Base-by-base conservation (phyloP, 2,329 filamentous ascomycete species). In the Ceratocystiopsis brevicomis region DNA sequence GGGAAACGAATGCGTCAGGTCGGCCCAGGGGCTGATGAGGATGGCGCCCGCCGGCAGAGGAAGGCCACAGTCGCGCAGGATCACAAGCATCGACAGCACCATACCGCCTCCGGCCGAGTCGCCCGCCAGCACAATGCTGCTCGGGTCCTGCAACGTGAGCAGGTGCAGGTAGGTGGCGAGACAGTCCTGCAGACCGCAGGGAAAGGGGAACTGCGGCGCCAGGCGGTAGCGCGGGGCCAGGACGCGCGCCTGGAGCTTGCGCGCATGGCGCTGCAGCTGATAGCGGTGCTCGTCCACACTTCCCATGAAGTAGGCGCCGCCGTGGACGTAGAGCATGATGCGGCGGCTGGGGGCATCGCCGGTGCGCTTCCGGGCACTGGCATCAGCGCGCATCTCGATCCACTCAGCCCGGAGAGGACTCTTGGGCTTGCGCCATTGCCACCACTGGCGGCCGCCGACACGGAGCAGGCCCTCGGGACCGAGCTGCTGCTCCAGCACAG, bases 231-330 rank as follows among this genome's bases (percentile, higher is more conserved):
- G 68, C 6, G 88, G 81, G 19, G 88, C 86, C 58, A 96, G 76
- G 9, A 95, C 81, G 44, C 86, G 72, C 16, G 86, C 88, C 59
- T 90, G 86, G 47, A 98, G 69, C 62, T 96, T 96, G 43, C 90
- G 73, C 25, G 90, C 90, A 68, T 96, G 87, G 40, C 88, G 73
- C 60, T 98, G 90, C 69, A 98, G 77, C 67, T 96, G 88, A 61
- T 96, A 96, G n/a, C 90, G 78, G 64, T 96, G 90, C 59, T 93
- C 87, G 56, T 95, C 87, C 35, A 95, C 79, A 52, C 85, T 92
- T 14, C 90, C 88, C 57, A 98, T 96, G 61, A 79, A 98, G 61
- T 94, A 96, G 17, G 82, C 88, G 8, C 88, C 88, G 14, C 90
- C 90, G 55, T 96, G 90, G 18, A 96, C 68, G 60, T 96, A 96